Evolutionary conservation across 2,329 filamentous ascomycete genomes (phyloP), one percentile per base, ranked within the genome.

Genomic region (Aspergillus flavus): DNA sequence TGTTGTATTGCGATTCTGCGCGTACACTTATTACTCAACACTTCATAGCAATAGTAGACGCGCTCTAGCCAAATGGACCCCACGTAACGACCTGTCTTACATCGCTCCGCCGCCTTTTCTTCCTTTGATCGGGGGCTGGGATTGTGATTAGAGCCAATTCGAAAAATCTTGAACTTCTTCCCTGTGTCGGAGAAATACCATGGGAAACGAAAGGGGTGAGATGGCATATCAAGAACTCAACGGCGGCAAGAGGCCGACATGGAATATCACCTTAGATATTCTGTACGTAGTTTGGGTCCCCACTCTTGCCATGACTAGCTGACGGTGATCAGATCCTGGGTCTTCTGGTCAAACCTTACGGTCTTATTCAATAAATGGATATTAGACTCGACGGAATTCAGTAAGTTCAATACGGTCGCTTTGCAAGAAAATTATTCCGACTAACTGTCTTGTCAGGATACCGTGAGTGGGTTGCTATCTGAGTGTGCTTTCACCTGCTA

Each of bases 311-410:
- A 7, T 11, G 6, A 26, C 36, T 30, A 28, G 36, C 55, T 34
- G 26, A 53, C 52, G 14, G 9, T 26, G 36, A 36, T 54, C 32
- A 69, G 67, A 19, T 64, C 66, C 14, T 70, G 68, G 68, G 61
- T 69, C 11, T 64, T 66, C 58, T 67, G 65, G 61, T 70, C 68
- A 7, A 70, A 68, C 36, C 41, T 64, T 19, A 70, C 68, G 76
- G 97, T 97, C 78, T 85, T 97, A 61, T 97, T 97, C 88, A 97
- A 98, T 88, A 98, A 98, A 87, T 97, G 91, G 89, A 92, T 98
- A 73, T 85, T 97, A 64, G 89, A 93, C 73, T 93, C 89, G 21
- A 86, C 90, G 62, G 86, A 91, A 66, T 97, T 97, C 82, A 86
- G 89, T 92, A 85, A 82, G 89, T 71, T 34, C 78, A 74, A 65